phyloP scores from a whole-genome alignment of 2,329 filamentous ascomycete species.

The Phoma sp. region DNA sequence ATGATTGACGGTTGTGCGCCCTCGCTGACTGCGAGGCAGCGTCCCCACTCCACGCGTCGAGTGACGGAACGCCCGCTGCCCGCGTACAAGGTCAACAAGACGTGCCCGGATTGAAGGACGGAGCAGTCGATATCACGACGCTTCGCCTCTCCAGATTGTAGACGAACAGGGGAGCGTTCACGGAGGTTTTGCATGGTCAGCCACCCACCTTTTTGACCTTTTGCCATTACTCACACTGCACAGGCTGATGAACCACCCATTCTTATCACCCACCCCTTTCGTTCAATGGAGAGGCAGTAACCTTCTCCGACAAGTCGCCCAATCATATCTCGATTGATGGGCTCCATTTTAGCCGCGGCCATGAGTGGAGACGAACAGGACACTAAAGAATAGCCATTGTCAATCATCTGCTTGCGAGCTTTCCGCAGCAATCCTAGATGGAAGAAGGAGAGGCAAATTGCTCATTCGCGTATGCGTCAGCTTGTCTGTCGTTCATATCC shows the following conservation, averaged over 20 bases:
- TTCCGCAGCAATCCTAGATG: constrained; percentile 31
- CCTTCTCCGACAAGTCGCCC: constrained; percentile 23
- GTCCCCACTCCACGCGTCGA: constrained; percentile 64
- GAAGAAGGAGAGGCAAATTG: constrained; percentile 35
- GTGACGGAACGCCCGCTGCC: constrained; percentile 61
- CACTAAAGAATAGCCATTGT: constrained; percentile 31
- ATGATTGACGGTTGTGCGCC: constrained; percentile 89
- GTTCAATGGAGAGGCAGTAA: constrained; percentile 44
- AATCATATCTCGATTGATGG: constrained; percentile 25
- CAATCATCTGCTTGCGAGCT: constrained; percentile 37
- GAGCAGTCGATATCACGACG: constrained; percentile 40
- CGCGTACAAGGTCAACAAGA: constrained; percentile 45
- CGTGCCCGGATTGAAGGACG: constrained; percentile 39
- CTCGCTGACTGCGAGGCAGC: constrained; percentile 87
- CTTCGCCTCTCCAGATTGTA: constrained; percentile 52
- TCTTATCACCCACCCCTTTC: constrained; percentile 47
- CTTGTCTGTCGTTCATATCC: constrained; percentile 38
- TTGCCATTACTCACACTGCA: not conserved
- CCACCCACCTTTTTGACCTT: not conserved
- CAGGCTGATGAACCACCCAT: constrained; percentile 45
- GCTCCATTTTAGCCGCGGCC: constrained; percentile 23
- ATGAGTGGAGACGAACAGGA: constrained; percentile 19
- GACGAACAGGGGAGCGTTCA: constrained; percentile 41
- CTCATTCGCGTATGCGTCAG: constrained; percentile 28
- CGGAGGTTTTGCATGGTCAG: constrained; percentile 46